Evolutionary conservation across 495 filamentous ascomycete genomes (phyloP), one percentile per base, ranked within the genome.

Genomic region (Penicillium antarcticum): DNA sequence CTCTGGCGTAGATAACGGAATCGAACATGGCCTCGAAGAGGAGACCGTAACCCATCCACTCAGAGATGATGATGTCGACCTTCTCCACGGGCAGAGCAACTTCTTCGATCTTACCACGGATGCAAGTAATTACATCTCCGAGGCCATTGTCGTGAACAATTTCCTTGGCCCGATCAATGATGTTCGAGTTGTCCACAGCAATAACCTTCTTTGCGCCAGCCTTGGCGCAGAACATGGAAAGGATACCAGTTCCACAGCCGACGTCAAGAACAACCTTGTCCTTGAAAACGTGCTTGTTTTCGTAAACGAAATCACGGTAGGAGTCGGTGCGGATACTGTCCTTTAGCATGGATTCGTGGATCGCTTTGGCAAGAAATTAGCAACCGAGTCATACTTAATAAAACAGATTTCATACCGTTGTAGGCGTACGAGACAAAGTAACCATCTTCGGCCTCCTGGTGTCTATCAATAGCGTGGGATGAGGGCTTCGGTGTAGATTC

Each of bases 31-130:
- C 86, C 77, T 97, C 92, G 65, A 94, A 97, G 7, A 97, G 80
- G 4, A 97, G 76, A 65, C 88, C 87, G 65, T 97, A 97, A 4
- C 92, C 92, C 92, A 97, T 97, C 92, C 92, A 97, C 67, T 97
- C 92, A 2, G 90, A 95, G 48, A 97, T 84, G 57, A 97, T 96
- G 67, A 97, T 91, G 59, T 97, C 92, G 40, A 97, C 92, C 65
- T 92, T 78, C 49, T 81, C 77, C 54, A 91, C 87, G 1, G 89
- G 89, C 44, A 95, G 59, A 31, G 80, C 76, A 34, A 95, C 85
- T 63, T 96, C 92, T 67, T 97, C 92, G 65, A 96, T 91, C 75
- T 94, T 95, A 42, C 92, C 92, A 60, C 87, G 89, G 48, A 92
- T 76, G 35, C 77, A 81, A 29, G 86, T 91, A 58, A 97, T 94